Conservation (phyloP, 2,329 filamentous ascomycete species). For the Didymella pomorum region DNA sequence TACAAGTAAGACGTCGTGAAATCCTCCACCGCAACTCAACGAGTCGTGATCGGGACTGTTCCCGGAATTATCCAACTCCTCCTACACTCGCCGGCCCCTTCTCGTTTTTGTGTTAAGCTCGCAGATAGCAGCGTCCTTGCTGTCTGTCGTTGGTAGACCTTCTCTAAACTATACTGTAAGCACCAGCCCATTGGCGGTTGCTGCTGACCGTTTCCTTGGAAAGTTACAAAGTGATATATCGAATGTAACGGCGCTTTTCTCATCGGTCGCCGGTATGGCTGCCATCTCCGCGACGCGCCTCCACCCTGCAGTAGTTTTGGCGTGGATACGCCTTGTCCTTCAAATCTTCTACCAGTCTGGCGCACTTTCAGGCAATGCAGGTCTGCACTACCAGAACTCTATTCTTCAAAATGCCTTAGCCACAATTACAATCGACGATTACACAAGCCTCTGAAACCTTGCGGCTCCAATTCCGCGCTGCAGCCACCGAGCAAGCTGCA, state of each 20-base stretch:
- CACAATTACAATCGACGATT: neutral
- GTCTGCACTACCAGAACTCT: constrained; percentile 8
- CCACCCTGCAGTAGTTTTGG: constrained; percentile 10
- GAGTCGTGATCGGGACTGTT: neutral
- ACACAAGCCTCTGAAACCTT: neutral
- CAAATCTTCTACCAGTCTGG: neutral
- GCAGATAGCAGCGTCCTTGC: neutral
- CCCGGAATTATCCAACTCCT: neutral
- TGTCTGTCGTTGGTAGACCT: constrained; percentile 6
- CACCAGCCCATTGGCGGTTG: neutral
- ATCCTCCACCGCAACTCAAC: constrained; percentile 1
- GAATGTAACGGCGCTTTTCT: neutral
- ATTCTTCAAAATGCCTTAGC: neutral
- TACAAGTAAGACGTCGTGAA: neutral
- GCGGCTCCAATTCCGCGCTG: constrained; percentile 4
- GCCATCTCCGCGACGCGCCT: constrained; percentile 10
- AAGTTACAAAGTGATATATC: neutral
- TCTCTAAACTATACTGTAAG: neutral
- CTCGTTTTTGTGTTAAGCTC: neutral
- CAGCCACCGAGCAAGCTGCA: constrained; percentile 1
- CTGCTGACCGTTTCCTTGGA: neutral
- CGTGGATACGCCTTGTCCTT: neutral
- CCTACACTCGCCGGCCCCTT: neutral
- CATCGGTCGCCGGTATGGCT: neutral
- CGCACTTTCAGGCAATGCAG: neutral